phyloP scores from a whole-genome alignment of 306 rosid genomes.

The Cucurbita moschata region DNA sequence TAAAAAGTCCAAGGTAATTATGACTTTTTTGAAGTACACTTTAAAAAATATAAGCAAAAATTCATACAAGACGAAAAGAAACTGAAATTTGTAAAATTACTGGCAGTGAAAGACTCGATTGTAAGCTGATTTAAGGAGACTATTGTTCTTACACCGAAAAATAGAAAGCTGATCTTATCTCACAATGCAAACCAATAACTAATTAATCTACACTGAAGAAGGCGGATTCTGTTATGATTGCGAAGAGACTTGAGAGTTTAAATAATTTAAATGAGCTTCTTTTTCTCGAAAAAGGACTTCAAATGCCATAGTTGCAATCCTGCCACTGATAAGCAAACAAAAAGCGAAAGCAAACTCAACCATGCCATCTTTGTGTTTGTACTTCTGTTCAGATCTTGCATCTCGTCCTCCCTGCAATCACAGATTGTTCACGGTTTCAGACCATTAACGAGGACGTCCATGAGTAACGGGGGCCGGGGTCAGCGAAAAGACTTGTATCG shows the following conservation, averaged over 20 bases:
- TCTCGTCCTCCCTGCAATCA: conserved; percentile 67
- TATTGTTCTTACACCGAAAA: background rate
- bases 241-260: background rate
- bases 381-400: conserved; percentile 71
- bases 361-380: conserved; percentile 64
- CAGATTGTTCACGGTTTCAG: background rate
- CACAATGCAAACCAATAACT: background rate
- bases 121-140: background rate
- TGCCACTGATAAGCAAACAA: conserved; percentile 62
- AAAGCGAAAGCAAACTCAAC: conserved; percentile 66
- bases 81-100: background rate
- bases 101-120: background rate
- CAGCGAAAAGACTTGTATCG: background rate
- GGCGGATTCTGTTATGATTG: background rate
- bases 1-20: too few species aligned
- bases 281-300: conserved; percentile 86
- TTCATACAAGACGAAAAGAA: background rate
- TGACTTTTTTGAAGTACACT: too few species aligned
- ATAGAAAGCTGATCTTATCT: background rate
- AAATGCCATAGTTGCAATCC: conserved; percentile 81
- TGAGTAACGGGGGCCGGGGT: background rate
- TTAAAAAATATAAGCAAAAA: background rate
- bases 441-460: background rate
- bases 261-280: conserved; percentile 53
- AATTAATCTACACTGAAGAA: conserved; percentile 5